These are phyloP conservation scores for Backusella westeae DNA, from an alignment of 192 early-diverging fungal species.

Conservation along the genomic window DNA sequence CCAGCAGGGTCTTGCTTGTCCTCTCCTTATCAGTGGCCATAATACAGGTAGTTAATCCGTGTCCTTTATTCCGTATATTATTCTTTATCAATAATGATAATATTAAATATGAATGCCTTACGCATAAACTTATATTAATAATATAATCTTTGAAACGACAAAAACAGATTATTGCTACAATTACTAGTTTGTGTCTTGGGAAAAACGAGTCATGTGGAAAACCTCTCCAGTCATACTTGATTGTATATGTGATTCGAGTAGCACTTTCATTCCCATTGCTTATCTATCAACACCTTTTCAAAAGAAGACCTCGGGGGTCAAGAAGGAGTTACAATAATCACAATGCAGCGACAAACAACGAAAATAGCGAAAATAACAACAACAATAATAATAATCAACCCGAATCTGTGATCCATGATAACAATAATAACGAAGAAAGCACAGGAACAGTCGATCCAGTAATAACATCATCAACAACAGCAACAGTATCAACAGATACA, in stretches of 20 bases:
- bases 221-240: constrained; percentile 23
- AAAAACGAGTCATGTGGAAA: constrained; percentile 19
- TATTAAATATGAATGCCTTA: background rate
- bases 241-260: constrained; percentile 21
- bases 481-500: background rate
- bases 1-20: background rate
- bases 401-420: background rate
- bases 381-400: background rate
- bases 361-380: background rate
- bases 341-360: background rate
- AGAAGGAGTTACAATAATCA: background rate
- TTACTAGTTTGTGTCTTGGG: constrained; percentile 12
- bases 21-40: background rate
- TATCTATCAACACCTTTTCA: constrained; percentile 20
- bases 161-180: constrained; percentile 12
- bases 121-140: background rate
- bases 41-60: constrained; percentile 16
- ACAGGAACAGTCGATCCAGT: background rate
- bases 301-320: background rate
- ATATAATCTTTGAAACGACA: background rate
- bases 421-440: background rate
- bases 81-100: background rate
- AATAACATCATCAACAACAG: background rate
- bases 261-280: constrained; percentile 12
- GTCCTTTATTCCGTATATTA: too few species aligned